Base-by-base conservation (phyloP, 2,329 filamentous ascomycete genomes). In the Botrytis fragariae region DNA sequence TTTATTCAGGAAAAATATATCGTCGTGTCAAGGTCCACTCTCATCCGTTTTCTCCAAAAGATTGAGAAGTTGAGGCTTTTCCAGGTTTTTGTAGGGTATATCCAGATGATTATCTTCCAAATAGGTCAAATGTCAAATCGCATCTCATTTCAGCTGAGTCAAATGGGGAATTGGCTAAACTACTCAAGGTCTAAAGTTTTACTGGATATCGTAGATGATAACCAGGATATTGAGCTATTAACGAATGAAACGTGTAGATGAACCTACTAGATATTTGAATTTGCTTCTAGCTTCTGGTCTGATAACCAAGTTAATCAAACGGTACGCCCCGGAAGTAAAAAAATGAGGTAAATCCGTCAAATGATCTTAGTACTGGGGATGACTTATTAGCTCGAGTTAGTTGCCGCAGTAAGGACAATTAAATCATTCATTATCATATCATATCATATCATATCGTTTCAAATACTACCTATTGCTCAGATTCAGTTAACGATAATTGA, bases 1-100 rank as follows among this genome's bases (percentile, higher is more conserved):
- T 57, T 68, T 32, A 29, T 68, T 68, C 48, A 57, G 35, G 3
- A 5, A 32, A 57, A 54, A 29, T 18, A 57, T n/a, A 65, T 37
- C 29, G 57, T 35, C 29, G 16, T 60, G 63, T 63, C 69, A 64
- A 64, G 69, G 69, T 63, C 69, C 69, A 71, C 69, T 71, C 69
- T 63, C 59, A 71, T 44, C 63, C 63, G 63, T 20, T 39, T 51
- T 51, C 63, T 67, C 32, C 44, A 51, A 57, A 57, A 67, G 44
- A 67, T 51, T 67, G 63, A 65, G 45, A 51, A 62, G 29, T 42
- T 70, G 68, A 61, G 44, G 54, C 68, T 70, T 70, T 60, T 61
- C 68, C 48, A 70, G 54, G 39, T 48, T 44, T n/a, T 20, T 16
- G 25, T 35, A 65, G 44, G 62, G 62, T n/a, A 35, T n/a, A 39